These are phyloP conservation scores for Metschnikowia cubensis DNA, from an alignment of 805 yeast species.

Conservation along the genomic window DNA sequence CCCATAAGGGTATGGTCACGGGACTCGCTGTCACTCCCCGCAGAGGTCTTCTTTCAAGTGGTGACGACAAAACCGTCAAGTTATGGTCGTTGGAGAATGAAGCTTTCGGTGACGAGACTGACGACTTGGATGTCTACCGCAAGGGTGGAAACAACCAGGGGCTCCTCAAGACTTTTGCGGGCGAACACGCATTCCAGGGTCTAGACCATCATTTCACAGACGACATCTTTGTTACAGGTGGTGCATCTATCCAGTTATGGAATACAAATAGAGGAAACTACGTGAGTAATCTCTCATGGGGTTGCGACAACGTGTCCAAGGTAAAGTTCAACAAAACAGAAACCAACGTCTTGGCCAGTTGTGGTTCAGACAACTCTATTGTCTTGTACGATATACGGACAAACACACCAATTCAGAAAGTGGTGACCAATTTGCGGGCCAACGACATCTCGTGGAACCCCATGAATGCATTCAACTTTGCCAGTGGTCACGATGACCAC, in stretches of 20 bases:
- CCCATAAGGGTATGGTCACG: constrained; percentile 85
- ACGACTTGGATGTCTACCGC: constrained; percentile 30
- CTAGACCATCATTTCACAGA: constrained; percentile 82
- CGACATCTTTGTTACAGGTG: constrained; percentile 82
- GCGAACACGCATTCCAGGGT: constrained; percentile 79
- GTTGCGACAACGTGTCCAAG: constrained; percentile 81
- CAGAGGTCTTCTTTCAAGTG: constrained; percentile 70
- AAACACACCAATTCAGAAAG: constrained; percentile 86
- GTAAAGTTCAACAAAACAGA: constrained; percentile 90
- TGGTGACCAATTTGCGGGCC: constrained; percentile 75
- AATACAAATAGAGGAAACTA: constrained; percentile 78
- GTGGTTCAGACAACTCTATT: constrained; percentile 81
- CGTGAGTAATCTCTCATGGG: constrained; percentile 82
- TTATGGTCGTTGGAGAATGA: constrained; percentile 74
- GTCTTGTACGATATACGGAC: constrained; percentile 89
- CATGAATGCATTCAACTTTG: constrained; percentile 93
- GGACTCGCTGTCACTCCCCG: constrained; percentile 72
- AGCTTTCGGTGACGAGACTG: constrained; percentile 41
- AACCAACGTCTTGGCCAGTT: constrained; percentile 80
- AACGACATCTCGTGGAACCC: constrained; percentile 95
- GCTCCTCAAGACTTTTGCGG: constrained; percentile 71
- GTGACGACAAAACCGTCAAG: constrained; percentile 85
- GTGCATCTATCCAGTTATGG: constrained; percentile 90
- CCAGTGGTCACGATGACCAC: constrained; percentile 90
- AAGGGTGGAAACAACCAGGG: constrained; percentile 40